Conservation (phyloP, 768 basidiomycete species). For the Lactifluus volemus region DNA sequence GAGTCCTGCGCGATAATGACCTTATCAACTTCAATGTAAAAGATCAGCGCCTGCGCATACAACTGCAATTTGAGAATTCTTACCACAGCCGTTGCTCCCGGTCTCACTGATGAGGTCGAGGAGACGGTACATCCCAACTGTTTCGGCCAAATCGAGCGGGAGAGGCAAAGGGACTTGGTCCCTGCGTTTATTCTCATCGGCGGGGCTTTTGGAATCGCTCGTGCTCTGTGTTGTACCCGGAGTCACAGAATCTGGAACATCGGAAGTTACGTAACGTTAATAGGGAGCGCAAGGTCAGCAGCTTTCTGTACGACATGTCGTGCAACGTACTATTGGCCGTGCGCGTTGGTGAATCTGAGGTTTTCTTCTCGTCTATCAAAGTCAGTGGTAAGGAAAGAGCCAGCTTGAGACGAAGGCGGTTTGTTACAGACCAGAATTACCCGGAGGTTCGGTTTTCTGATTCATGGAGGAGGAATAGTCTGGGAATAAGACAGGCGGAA, state of each 20-base stretch:
- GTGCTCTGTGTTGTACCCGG: neutral
- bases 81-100: conserved; percentile 44
- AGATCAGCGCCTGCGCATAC: neutral
- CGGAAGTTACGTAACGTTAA: neutral
- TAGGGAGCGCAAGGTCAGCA: neutral
- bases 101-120: conserved; percentile 45
- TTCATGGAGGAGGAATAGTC: neutral
- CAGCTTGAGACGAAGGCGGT: neutral
- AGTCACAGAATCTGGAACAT: neutral
- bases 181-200: neutral
- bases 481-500: neutral
- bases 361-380: neutral
- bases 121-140: conserved; percentile 42
- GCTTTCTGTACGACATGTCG: no score
- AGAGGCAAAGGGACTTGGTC: neutral
- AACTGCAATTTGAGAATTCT: neutral
- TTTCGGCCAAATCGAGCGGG: neutral
- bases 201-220: neutral
- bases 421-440: neutral
- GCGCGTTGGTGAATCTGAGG: neutral
- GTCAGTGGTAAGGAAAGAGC: neutral
- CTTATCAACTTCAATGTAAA: conserved; percentile 43
- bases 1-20: conserved; percentile 49
- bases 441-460: neutral
- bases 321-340: neutral